Evolutionary conservation across 2,329 filamentous ascomycete species (phyloP), one percentile per base, ranked within the genome.

Genomic region (Epichloe bromicola): DNA sequence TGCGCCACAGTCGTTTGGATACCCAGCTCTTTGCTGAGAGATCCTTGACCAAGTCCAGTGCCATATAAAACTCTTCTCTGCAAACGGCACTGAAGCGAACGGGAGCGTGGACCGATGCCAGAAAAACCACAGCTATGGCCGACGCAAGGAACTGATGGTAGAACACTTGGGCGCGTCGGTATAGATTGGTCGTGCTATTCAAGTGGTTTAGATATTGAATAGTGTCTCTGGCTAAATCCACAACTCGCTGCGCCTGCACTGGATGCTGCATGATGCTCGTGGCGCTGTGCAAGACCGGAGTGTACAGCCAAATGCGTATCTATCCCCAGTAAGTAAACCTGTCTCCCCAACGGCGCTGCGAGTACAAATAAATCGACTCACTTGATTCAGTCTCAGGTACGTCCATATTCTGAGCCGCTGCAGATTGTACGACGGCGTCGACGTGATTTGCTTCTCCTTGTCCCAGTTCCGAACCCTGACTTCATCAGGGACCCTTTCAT

Each of bases 221-320:
- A 1, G 85, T 88, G 58, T 89, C 85, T 60, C 86, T 86, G 14
- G 86, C 84, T 1, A 90, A 74, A 53, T 85, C 81, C 33, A 89
- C 83, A 0, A 80, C 85, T 0, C 78, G 85, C 59, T 87, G 81
- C 3, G 89, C 89, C 55, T 87, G 82, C 4, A 72, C 68, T 48
- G 83, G 75, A 61, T 95, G 85, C 52, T 84, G 79, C 68, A 85
- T 80, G 59, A 96, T 96, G 59, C 83, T 90, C 12, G 81, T 85
- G 3, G 87, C 82, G 17, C 85, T 91, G 65, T 95, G 88, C 8
- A 97, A 71, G 3, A 95, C 83, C 0, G 89, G 89, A 0, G 88
- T 86, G 65, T 94, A 90, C 30, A 96, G 86, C 63, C 88, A 82
- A 52, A 90, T 93, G 5, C 90, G 85, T 69, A 95, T 87, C 70